Evolutionary conservation across 2,329 filamentous ascomycete species (phyloP).

Genomic region (Periconia sp.): DNA sequence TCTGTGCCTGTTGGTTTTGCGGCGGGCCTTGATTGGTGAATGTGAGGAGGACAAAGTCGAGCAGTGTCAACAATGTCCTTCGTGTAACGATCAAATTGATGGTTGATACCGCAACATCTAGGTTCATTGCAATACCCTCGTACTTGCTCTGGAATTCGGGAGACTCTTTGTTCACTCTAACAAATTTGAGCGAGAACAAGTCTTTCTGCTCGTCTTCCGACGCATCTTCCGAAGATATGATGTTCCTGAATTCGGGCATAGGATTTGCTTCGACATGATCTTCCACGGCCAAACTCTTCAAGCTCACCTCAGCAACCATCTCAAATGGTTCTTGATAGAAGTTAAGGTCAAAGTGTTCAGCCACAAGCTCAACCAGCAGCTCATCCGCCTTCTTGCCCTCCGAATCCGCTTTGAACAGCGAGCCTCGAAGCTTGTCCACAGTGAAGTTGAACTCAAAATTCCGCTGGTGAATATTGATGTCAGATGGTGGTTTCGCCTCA

Average conservation of each 20-base stretch:
- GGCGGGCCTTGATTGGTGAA: constrained; percentile 70
- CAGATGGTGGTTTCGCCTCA: constrained; percentile 54
- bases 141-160: constrained; percentile 92
- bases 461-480: constrained; percentile 73
- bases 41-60: constrained; percentile 92
- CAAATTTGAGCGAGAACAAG: constrained; percentile 84
- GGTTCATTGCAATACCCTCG: constrained; percentile 89
- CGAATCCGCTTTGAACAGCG: constrained; percentile 83
- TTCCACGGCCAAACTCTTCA: constrained; percentile 85
- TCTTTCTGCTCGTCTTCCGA: constrained; percentile 68
- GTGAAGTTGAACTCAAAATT: constrained; percentile 97
- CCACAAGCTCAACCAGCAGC: constrained; percentile 86
- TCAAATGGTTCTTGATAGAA: constrained; percentile 89
- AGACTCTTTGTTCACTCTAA: constrained; percentile 84
- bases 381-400: constrained; percentile 75
- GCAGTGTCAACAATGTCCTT: constrained; percentile 83
- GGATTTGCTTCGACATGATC: constrained; percentile 91
- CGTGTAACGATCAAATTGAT: constrained; percentile 95
- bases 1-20: constrained; percentile 37
- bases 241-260: constrained; percentile 89
- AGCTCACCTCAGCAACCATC: constrained; percentile 87
- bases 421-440: constrained; percentile 91
- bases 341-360: constrained; percentile 82
- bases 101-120: constrained; percentile 88
- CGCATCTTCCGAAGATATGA: constrained; percentile 86